Percentiles rank a stretch among this genome's conserved stretches.
These are phyloP conservation scores for Ephemerocybe angulata DNA, from an alignment of 768 basidiomycete genomes.

Conservation along the genomic window DNA sequence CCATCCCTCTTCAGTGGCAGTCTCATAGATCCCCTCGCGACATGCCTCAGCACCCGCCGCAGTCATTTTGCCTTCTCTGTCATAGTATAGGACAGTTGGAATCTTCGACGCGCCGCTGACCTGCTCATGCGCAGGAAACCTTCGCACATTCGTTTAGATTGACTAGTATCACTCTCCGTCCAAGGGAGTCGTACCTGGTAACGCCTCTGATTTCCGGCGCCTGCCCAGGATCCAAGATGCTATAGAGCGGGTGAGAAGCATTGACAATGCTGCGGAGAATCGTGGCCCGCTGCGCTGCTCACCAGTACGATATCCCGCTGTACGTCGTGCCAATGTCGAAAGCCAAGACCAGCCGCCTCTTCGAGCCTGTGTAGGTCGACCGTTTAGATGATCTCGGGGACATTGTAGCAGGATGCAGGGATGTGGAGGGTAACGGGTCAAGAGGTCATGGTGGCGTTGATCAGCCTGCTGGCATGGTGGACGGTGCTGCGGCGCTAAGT, in stretches of 20 bases:
- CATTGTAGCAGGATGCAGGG: no score
- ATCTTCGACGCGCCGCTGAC: slow-evolving; percentile 42
- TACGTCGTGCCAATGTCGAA: not conserved
- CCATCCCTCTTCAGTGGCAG: slow-evolving; percentile 43
- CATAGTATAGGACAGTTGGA: slow-evolving; percentile 45
- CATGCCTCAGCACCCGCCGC: slow-evolving; percentile 43
- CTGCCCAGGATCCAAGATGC: slow-evolving; percentile 38
- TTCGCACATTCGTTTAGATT: slow-evolving; percentile 11
- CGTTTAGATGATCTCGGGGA: no score
- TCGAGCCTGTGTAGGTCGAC: not conserved
- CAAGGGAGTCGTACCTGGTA: slow-evolving; percentile 13
- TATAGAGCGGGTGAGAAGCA: slow-evolving; percentile 5
- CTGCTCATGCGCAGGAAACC: slow-evolving; percentile 41
- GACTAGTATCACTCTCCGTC: not conserved
- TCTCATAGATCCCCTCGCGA: slow-evolving; percentile 30
- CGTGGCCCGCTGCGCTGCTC: no score
- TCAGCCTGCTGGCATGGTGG: no score
- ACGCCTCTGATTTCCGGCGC: slow-evolving; percentile 19
- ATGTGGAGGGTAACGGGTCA: no score
- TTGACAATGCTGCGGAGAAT: no score
- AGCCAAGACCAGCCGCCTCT: not conserved
- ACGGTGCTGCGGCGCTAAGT: no score
- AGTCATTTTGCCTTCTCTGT: slow-evolving; percentile 27
- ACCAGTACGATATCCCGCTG: not conserved
- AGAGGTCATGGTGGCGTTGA: no score